A percentile compares a stretch with the other conserved stretches of the same genome.
These are phyloP conservation scores for Scedosporium boydii DNA, from an alignment of 2,329 filamentous ascomycete species.

Conservation along the genomic window DNA sequence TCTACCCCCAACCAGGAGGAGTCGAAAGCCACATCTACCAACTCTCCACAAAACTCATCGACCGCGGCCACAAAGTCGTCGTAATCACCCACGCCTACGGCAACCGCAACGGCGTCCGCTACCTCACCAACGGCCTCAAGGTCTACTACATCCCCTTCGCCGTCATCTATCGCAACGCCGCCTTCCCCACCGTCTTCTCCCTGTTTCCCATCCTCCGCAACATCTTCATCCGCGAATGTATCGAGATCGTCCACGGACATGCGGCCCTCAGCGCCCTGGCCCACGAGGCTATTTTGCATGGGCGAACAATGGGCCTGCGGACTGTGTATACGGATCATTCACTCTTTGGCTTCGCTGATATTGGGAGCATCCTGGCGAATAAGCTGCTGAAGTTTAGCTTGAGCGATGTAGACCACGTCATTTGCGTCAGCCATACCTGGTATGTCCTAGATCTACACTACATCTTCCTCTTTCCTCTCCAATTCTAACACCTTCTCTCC, in stretches of 20 bases:
- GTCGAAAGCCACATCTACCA: conserved; percentile 99
- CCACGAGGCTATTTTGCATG: conserved; percentile 90
- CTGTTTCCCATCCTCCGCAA: conserved; percentile 98
- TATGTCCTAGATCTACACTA: conserved; percentile 27
- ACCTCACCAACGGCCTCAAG: conserved; percentile 94
- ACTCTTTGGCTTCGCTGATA: conserved; percentile 93
- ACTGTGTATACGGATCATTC: conserved; percentile 98
- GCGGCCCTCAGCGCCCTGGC: conserved; percentile 87
- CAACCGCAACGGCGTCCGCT: conserved; percentile 82
- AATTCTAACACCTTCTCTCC: conserved; percentile 11
- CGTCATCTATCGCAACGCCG: conserved; percentile 87
- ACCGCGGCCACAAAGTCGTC: conserved; percentile 95
- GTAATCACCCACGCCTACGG: conserved; percentile 95
- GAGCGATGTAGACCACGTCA: conserved; percentile 95
- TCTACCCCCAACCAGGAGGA: conserved; percentile 94
- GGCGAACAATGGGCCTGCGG: conserved; percentile 86
- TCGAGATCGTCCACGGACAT: conserved; percentile 98
- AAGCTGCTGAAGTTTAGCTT: conserved; percentile 93
- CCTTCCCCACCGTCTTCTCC: conserved; percentile 94
- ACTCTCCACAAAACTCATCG: conserved; percentile 88
- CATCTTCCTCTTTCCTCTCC: not conserved
- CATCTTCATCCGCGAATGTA: conserved; percentile 86
- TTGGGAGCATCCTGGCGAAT: conserved; percentile 90
- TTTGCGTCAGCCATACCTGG: conserved; percentile 98
- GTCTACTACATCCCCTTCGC: conserved; percentile 97